Evolutionary conservation across 1,284 basidiomycete species (phyloP), one percentile per base, ranked within the genome.

Genomic region (Vanrija pseudolonga): DNA sequence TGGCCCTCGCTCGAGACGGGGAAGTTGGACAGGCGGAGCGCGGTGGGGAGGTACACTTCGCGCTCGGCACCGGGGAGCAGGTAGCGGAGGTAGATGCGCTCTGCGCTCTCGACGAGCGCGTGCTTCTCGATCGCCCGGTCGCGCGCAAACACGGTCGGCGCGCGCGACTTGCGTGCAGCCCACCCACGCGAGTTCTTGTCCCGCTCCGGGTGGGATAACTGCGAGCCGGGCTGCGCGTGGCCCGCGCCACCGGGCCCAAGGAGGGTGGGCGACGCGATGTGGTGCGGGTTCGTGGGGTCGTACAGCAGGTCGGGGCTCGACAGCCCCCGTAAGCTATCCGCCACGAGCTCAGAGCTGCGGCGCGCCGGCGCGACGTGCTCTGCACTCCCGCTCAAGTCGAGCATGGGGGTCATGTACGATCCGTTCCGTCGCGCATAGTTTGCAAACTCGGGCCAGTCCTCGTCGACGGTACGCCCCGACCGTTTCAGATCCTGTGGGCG

Each of bases 371-470:
- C 19, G 12, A 44, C 23, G 26, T 39, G 23, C 47, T 51, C 50
- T 46, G 4, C 51, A 46, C 46, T 71, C 57, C 28, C 23, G 15
- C 20, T 39, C 5, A 54, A 45, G 41, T 57, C 50, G 39, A 60
- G 52, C 26, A 97, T 85, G 4, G 87, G 87, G 24, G 90, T 89
- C 71, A 97, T 97, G 60, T 72, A 65, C 49, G 78, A 74, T 43
- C 77, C 70, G 53, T 76, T 66, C 3, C 57, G 56, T 46, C 73
- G 84, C 18, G 92, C 92, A 70, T 91, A 90, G 62, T 89, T 85
- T 83, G 90, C 94, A 71, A 94, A 98, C 72, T 94, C 89, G 6
- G 95, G 95, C 94, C 94, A 98, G 73, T 97, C 95, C 19, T 96
- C 90, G 72, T 87, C 87, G 66, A 98, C 88, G 9, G 86, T 85